A percentile compares a stretch with the other conserved stretches of the same genome.
Evolutionary conservation across 129 eudicot species (phyloP).

Genomic region (Ambrosia trifida): DNA sequence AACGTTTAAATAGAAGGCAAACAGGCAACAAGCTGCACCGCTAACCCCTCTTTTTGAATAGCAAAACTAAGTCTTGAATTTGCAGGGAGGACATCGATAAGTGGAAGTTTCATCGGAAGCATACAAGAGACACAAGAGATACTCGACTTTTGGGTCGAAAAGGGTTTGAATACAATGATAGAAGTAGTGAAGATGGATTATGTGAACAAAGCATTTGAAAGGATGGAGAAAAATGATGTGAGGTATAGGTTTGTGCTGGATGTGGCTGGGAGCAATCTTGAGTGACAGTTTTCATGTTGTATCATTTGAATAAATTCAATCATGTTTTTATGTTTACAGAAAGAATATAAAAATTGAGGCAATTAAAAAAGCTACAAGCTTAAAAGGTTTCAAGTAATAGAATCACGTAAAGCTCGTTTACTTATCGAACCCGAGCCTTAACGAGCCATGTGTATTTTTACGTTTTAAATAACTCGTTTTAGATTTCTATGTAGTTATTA

Average conservation of each 20-base stretch:
- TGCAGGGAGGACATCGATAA: slow-evolving; percentile 42
- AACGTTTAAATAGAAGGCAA: no score
- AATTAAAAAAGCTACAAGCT: not conserved
- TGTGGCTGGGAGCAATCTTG: slow-evolving; percentile 54
- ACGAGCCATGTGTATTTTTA: no score
- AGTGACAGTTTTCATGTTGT: slow-evolving; percentile 31
- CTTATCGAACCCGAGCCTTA: no score
- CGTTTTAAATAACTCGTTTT: no score
- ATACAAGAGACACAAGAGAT: slow-evolving; percentile 51
- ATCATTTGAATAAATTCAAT: slow-evolving; percentile 20
- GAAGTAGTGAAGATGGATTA: slow-evolving; percentile 63
- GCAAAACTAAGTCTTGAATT: not conserved
- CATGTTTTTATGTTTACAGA: not conserved
- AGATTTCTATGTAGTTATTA: no score
- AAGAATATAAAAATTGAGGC: not conserved
- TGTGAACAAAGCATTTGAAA: slow-evolving; percentile 59
- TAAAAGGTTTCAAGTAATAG: not conserved
- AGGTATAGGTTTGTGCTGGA: slow-evolving; percentile 63
- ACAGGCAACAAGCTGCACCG: no score
- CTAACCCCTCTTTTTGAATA: no score
- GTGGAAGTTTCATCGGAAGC: slow-evolving; percentile 66
- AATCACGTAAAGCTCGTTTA: not conserved
- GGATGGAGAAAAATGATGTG: slow-evolving; percentile 57
- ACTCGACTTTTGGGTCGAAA: slow-evolving; percentile 54
- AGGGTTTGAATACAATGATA: slow-evolving; percentile 46